Conservation (phyloP, 1,139 yeast genomes). For the Candida frijolesensis region DNA sequence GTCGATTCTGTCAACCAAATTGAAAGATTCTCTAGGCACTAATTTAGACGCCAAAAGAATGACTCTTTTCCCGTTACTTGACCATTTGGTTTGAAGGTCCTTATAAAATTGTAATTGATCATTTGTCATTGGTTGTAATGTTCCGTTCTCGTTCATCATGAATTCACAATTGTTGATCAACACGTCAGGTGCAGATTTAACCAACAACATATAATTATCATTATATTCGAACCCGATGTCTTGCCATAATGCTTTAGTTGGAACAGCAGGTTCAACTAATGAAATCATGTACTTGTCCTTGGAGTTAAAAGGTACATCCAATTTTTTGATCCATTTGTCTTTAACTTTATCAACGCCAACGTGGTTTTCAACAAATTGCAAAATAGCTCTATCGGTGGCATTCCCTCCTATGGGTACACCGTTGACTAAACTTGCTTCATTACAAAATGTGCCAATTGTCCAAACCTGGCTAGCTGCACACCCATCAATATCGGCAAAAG, state of each 20-base stretch:
- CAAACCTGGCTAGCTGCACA: conserved; percentile 9
- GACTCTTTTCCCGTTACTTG: conserved; percentile 49
- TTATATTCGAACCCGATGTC: conserved; percentile 17
- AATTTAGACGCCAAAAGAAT: conserved; percentile 38
- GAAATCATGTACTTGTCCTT: conserved; percentile 51
- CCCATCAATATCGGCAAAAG: conserved; percentile 41
- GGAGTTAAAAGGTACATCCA: conserved; percentile 48
- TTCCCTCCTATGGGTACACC: conserved; percentile 36
- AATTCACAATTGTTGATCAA: conserved; percentile 35
- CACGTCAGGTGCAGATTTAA: conserved; percentile 57
- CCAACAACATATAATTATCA: conserved; percentile 27
- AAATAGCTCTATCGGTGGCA: conserved; percentile 52
- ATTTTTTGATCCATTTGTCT: conserved; percentile 18
- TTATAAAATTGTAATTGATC: conserved; percentile 21
- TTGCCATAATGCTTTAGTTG: conserved; percentile 15
- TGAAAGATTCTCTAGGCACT: conserved; percentile 17
- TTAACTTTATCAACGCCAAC: conserved; percentile 13
- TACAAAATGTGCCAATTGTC: conserved; percentile 40
- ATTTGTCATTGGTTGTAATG: conserved; percentile 16
- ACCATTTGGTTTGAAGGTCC: conserved; percentile 38
- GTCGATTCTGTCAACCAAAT: conserved; percentile 13
- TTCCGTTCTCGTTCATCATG: conserved; percentile 20
- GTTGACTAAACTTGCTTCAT: conserved; percentile 29
- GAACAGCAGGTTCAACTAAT: conserved; percentile 21
- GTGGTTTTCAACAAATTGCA: conserved; percentile 34